phyloP scores from a whole-genome alignment of 202 grass and related monocot genomes.

The Schoenoplectus tabernaemontani region DNA sequence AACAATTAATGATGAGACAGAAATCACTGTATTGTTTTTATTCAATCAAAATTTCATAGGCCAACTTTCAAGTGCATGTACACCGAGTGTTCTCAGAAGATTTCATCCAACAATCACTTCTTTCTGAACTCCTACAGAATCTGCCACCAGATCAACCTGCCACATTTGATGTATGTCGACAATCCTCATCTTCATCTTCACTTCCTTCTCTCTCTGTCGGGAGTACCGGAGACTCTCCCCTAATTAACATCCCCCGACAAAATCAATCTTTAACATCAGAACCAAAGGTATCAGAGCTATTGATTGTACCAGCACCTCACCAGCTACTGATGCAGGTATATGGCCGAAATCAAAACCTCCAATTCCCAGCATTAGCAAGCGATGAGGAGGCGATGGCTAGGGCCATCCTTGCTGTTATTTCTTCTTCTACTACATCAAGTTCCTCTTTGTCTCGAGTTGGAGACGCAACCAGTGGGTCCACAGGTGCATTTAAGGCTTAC shows the following conservation, averaged over 20 bases:
- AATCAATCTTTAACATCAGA: background rate
- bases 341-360: slow-evolving; percentile 12
- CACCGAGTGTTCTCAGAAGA: slow-evolving; percentile 63
- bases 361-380: slow-evolving; percentile 16
- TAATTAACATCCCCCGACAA: slow-evolving; percentile 18
- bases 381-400: slow-evolving; percentile 25
- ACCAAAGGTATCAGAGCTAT: background rate
- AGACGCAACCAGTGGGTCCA: background rate
- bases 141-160: background rate
- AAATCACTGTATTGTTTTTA: too few species aligned
- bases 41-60: slow-evolving; percentile 27
- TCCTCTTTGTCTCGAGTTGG: slow-evolving; percentile 9
- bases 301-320: slow-evolving; percentile 1
- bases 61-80: slow-evolving; percentile 33
- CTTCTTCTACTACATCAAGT: slow-evolving; percentile 25
- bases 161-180: background rate
- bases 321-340: slow-evolving; percentile 14
- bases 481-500: slow-evolving; percentile 60
- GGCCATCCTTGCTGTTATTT: slow-evolving; percentile 57
- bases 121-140: slow-evolving; percentile 34
- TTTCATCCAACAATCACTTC: slow-evolving; percentile 41
- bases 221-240: slow-evolving; percentile 45
- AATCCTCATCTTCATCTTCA: slow-evolving; percentile 55
- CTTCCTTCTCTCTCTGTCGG: slow-evolving; percentile 52
- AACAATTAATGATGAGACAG: too few species aligned